A percentile compares a stretch with the other conserved stretches of the same genome.
Conservation (phyloP, 345 rosid genomes). For the Turnera subulata region DNA sequence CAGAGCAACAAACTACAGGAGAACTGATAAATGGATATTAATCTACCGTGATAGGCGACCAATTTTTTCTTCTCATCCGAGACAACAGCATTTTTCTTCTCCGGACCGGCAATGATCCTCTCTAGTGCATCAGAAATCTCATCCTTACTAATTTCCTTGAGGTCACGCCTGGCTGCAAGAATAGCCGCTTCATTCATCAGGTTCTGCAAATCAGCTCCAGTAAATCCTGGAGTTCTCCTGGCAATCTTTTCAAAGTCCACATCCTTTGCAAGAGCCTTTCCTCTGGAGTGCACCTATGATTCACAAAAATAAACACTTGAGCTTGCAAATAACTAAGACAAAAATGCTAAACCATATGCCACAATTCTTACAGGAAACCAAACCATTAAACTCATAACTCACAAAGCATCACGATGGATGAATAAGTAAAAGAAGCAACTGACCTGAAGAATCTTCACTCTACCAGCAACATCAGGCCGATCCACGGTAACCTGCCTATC, state of each 20-base stretch:
- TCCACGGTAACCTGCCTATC: slow-evolving; percentile 87
- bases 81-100: slow-evolving; percentile 96
- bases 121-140: slow-evolving; percentile 97
- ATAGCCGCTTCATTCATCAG: slow-evolving; percentile 98
- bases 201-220: slow-evolving; percentile 94
- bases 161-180: slow-evolving; percentile 94
- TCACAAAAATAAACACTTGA: not conserved
- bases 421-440: slow-evolving; percentile 2
- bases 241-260: slow-evolving; percentile 94
- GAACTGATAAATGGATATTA: not conserved
- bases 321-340: too few relatives aligned
- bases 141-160: slow-evolving; percentile 96
- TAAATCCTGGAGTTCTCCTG: slow-evolving; percentile 93
- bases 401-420: not conserved
- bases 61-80: slow-evolving; percentile 87
- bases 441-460: slow-evolving; percentile 91
- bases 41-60: slow-evolving; percentile 87
- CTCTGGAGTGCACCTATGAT: slow-evolving; percentile 87
- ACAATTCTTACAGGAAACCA: not conserved
- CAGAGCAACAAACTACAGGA: not conserved
- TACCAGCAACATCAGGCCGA: slow-evolving; percentile 91
- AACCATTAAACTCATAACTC: not conserved
- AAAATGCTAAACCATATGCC: not conserved
- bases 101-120: slow-evolving; percentile 98
- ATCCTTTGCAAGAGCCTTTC: slow-evolving; percentile 94